These are phyloP conservation scores for Penicillium malachiteum DNA, from an alignment of 495 filamentous ascomycete genomes.

Conservation along the genomic window DNA sequence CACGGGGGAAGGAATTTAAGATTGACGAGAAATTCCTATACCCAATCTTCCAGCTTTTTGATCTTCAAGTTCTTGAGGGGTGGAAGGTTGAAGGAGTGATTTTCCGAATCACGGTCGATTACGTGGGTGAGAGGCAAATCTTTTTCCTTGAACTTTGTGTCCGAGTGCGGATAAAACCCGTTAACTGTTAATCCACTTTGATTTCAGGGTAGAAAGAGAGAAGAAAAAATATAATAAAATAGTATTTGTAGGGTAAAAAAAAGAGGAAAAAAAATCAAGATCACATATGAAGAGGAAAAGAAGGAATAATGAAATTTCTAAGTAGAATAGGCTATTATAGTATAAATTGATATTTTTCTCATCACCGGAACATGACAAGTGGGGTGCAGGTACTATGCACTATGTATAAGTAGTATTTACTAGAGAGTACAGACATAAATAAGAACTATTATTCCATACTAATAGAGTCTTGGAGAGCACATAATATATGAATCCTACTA, in stretches of 20 bases:
- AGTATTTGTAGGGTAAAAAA: slow-evolving; percentile 8
- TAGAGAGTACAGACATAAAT: no score
- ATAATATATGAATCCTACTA: no score
- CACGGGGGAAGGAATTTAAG: slow-evolving; percentile 5
- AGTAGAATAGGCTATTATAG: no score
- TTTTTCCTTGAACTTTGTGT: slow-evolving; percentile 19
- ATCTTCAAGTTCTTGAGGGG: background rate
- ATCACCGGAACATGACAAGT: no score
- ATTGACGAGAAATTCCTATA: background rate
- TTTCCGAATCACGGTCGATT: slow-evolving; percentile 8
- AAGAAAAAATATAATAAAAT: no score
- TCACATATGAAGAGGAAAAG: background rate
- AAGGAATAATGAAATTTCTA: background rate
- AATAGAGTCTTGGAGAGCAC: no score
- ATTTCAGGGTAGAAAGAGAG: slow-evolving; percentile 6
- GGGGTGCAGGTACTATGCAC: no score
- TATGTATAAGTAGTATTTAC: no score
- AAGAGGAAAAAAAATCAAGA: slow-evolving; percentile 8
- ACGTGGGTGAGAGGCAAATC: slow-evolving; percentile 34
- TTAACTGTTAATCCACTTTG: slow-evolving; percentile 8
- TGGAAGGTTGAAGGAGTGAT: background rate
- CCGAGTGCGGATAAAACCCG: slow-evolving; percentile 23
- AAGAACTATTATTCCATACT: no score
- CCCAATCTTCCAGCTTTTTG: background rate
- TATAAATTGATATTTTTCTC: no score